phyloP scores from a whole-genome alignment of 2,329 filamentous ascomycete genomes.

The Colletotrichum somersetense region DNA sequence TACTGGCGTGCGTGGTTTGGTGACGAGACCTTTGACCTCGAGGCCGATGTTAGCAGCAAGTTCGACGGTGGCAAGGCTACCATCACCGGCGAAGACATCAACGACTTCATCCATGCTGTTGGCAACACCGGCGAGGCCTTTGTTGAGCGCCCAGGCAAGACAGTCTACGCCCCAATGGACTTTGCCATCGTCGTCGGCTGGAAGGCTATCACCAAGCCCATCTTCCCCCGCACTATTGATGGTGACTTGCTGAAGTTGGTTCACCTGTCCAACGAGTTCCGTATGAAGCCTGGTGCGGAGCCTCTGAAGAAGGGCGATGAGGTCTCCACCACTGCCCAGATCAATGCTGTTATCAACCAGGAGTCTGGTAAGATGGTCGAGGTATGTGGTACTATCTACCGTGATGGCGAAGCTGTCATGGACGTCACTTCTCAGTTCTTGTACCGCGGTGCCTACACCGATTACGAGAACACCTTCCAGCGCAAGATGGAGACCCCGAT shows the following conservation, averaged over 20 bases:
- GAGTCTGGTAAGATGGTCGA: slow-evolving; percentile 99
- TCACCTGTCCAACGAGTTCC: slow-evolving; percentile 96
- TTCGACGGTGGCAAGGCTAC: slow-evolving; percentile 91
- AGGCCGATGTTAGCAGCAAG: slow-evolving; percentile 84
- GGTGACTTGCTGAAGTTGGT: slow-evolving; percentile 96
- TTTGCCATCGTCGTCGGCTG: slow-evolving; percentile 98
- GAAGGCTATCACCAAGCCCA: slow-evolving; percentile 99
- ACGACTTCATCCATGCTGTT: slow-evolving; percentile 98
- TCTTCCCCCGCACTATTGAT: slow-evolving; percentile 96
- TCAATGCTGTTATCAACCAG: slow-evolving; percentile 98
- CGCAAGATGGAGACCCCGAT: slow-evolving; percentile 96
- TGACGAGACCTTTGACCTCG: slow-evolving; percentile 83
- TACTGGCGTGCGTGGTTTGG: slow-evolving; percentile 99
- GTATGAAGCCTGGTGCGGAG: slow-evolving; percentile 96
- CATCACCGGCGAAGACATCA: slow-evolving; percentile 93
- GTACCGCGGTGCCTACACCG: slow-evolving; percentile 91
- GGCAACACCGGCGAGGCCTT: slow-evolving; percentile 98
- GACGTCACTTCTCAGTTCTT: slow-evolving; percentile 98
- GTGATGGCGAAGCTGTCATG: slow-evolving; percentile 89
- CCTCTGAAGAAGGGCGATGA: slow-evolving; percentile 96
- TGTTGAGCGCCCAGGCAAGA: slow-evolving; percentile 93
- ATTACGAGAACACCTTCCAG: slow-evolving; percentile 99
- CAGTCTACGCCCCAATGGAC: slow-evolving; percentile 97
- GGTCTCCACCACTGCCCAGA: slow-evolving; percentile 91
- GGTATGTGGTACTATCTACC: slow-evolving; percentile 95